These are phyloP conservation scores for Phialophora chinensis DNA, from an alignment of 2,329 filamentous ascomycete genomes.

Conservation along the genomic window DNA sequence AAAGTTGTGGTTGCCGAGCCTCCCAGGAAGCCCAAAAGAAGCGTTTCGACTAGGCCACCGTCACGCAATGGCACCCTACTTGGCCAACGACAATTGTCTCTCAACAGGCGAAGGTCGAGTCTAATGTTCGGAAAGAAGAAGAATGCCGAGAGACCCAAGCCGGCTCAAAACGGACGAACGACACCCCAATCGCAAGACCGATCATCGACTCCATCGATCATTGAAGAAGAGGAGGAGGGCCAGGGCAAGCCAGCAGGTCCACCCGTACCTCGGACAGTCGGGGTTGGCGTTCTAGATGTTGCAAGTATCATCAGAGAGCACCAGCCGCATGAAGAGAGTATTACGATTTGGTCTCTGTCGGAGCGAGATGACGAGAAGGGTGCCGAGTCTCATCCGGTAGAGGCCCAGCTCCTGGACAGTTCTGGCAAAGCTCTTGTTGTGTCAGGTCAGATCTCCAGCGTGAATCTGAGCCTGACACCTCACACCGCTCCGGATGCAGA, in stretches of 20 bases:
- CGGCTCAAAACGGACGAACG: constrained; percentile 42
- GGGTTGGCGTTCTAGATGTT: constrained; percentile 77
- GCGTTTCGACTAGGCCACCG: constrained; percentile 30
- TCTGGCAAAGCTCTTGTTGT: constrained; percentile 75
- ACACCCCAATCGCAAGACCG: constrained; percentile 29
- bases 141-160: constrained; percentile 37
- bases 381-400: constrained; percentile 36
- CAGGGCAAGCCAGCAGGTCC: constrained; percentile 30
- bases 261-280: constrained; percentile 55
- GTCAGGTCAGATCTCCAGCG: constrained; percentile 72
- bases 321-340: constrained; percentile 71
- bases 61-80: constrained; percentile 39
- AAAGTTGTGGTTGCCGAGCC: constrained; percentile 71
- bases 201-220: constrained; percentile 29
- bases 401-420: constrained; percentile 75
- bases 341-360: constrained; percentile 73
- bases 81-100: constrained; percentile 33
- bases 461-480: constrained; percentile 78
- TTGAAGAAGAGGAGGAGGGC: constrained; percentile 35
- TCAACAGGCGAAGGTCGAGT: constrained; percentile 49
- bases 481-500: constrained; percentile 82
- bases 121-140: constrained; percentile 48
- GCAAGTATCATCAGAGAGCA: constrained; percentile 74
- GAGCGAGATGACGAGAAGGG: constrained; percentile 61
- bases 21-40: constrained; percentile 40